Conservation (phyloP, 2,329 filamentous ascomycete species). For the Diaporthe australafricana region DNA sequence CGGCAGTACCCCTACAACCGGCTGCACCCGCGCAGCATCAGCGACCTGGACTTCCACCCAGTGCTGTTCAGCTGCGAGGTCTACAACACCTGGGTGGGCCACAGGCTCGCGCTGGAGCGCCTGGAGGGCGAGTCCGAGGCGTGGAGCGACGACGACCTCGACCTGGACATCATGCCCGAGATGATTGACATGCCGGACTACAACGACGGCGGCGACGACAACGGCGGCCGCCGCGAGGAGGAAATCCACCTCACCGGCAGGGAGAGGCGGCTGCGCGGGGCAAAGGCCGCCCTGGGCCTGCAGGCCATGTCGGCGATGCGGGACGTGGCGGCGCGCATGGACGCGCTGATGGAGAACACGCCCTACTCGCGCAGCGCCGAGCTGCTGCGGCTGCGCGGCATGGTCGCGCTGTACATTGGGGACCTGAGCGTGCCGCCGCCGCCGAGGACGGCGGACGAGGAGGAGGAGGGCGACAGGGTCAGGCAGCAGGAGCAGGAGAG, state of each 20-base stretch:
- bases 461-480: slow-evolving; percentile 46
- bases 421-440: slow-evolving; percentile 68
- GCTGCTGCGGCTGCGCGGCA: slow-evolving; percentile 77
- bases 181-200: slow-evolving; percentile 39
- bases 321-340: slow-evolving; percentile 76
- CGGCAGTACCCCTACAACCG: slow-evolving; percentile 80
- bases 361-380: slow-evolving; percentile 77
- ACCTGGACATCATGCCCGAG: slow-evolving; percentile 42
- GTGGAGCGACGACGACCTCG: slow-evolving; percentile 45
- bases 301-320: slow-evolving; percentile 70
- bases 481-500: slow-evolving; percentile 50
- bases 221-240: slow-evolving; percentile 36
- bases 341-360: slow-evolving; percentile 74
- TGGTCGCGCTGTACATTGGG: slow-evolving; percentile 79
- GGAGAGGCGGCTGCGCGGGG: slow-evolving; percentile 43
- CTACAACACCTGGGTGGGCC: slow-evolving; percentile 76
- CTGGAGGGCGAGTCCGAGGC: slow-evolving; percentile 49
- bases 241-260: slow-evolving; percentile 37
- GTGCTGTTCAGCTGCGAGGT: slow-evolving; percentile 86
- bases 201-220: slow-evolving; percentile 41
- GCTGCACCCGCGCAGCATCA: slow-evolving; percentile 67
- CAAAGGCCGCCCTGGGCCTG: slow-evolving; percentile 55
- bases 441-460: slow-evolving; percentile 43
- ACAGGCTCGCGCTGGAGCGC: slow-evolving; percentile 55
- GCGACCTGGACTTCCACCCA: slow-evolving; percentile 82